These are phyloP conservation scores for Capsella rubella DNA, from an alignment of 441 rosid genomes.

Conservation along the genomic window DNA sequence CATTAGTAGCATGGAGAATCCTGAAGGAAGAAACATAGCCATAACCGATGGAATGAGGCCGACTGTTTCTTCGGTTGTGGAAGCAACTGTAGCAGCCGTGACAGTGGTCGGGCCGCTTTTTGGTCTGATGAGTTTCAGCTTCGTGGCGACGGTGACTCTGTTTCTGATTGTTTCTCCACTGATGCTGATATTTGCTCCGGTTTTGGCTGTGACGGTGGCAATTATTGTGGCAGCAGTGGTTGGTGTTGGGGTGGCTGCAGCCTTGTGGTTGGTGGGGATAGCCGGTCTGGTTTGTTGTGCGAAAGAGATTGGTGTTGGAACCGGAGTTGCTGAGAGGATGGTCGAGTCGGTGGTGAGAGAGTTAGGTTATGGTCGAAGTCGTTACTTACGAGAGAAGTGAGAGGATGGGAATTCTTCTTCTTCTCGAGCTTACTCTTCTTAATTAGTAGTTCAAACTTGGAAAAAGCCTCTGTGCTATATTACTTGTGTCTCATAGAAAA, in stretches of 20 bases:
- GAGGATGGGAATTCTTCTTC: conserved; percentile 16
- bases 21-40: conserved; percentile 25
- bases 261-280: conserved; percentile 46
- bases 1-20: conserved; percentile 32
- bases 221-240: conserved; percentile 39
- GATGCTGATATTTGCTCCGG: conserved; percentile 46
- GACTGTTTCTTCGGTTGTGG: conserved; percentile 13
- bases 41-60: conserved; percentile 9
- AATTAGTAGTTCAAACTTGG: conserved; percentile 10
- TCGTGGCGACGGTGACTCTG: conserved; percentile 41
- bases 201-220: conserved; percentile 33
- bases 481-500: background rate
- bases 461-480: background rate
- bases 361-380: conserved; percentile 20
- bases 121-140: conserved; percentile 45
- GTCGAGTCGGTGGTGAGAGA: conserved; percentile 36
- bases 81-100: conserved; percentile 35
- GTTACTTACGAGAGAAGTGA: conserved; percentile 28
- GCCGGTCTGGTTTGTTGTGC: conserved; percentile 41
- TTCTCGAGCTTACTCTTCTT: conserved; percentile 8
- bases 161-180: conserved; percentile 45
- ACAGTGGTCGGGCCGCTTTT: conserved; percentile 45
- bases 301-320: conserved; percentile 33
- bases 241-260: conserved; percentile 43
- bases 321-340: conserved; percentile 33